phyloP scores from a whole-genome alignment of 441 rosid species.

The Populus hybrid region DNA sequence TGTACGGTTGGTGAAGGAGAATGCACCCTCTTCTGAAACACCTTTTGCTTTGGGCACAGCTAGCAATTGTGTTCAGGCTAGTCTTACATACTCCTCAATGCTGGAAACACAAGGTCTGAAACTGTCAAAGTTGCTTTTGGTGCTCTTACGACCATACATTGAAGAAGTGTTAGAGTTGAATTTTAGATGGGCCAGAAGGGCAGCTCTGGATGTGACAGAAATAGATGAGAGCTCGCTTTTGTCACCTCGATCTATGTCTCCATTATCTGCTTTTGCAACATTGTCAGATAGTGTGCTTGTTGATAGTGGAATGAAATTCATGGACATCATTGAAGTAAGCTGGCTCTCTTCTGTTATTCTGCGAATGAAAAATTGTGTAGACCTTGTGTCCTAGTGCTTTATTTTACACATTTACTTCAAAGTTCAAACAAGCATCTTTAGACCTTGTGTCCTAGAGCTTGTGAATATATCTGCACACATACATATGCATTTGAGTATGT shows the following conservation, averaged over 20 bases:
- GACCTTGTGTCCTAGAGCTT: not conserved
- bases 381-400: not conserved
- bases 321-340: slow-evolving; percentile 78
- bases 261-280: slow-evolving; percentile 57
- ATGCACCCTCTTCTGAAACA: slow-evolving; percentile 75
- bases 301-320: slow-evolving; percentile 73
- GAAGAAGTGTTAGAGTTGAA: slow-evolving; percentile 92
- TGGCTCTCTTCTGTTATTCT: slow-evolving; percentile 11
- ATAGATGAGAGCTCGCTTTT: slow-evolving; percentile 49
- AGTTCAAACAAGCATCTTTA: not conserved
- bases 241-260: slow-evolving; percentile 47
- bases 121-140: slow-evolving; percentile 80
- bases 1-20: slow-evolving; percentile 77
- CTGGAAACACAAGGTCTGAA: slow-evolving; percentile 83
- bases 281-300: slow-evolving; percentile 58
- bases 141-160: slow-evolving; percentile 74
- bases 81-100: slow-evolving; percentile 70
- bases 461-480: not conserved
- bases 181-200: slow-evolving; percentile 76
- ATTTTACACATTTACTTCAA: not conserved
- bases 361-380: not conserved
- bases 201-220: slow-evolving; percentile 55
- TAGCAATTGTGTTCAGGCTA: slow-evolving; percentile 68
- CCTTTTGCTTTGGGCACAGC: slow-evolving; percentile 76
- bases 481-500: not conserved